Evolutionary conservation across 139 green algal species (phyloP).

Genomic region (Closterium sp.): DNA sequence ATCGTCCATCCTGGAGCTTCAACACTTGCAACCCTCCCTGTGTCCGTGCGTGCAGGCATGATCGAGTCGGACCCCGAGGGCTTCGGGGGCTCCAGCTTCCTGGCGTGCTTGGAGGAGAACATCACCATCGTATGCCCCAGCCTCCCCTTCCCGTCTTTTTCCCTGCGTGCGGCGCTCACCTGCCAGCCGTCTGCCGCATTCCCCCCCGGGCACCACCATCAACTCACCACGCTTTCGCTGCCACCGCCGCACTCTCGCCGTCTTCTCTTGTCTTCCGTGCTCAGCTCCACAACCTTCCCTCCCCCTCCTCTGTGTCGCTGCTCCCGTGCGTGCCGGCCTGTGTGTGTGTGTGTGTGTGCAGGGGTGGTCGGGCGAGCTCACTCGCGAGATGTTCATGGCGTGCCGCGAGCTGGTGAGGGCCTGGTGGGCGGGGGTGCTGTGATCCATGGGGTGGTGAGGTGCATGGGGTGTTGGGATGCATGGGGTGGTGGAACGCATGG

Average conservation of each 20-base stretch:
- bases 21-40: no score
- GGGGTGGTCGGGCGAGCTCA: background rate
- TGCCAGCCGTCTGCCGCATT: no score
- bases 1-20: no score
- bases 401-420: background rate
- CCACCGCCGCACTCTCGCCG: no score
- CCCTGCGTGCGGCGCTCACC: no score
- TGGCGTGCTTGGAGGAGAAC: conserved; percentile 38
- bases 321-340: background rate
- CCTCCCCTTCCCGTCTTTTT: background rate
- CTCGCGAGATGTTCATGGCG: background rate
- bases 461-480: background rate
- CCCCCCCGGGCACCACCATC: no score
- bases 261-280: no score
- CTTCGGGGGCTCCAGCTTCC: conserved; percentile 14
- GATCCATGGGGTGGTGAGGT: background rate
- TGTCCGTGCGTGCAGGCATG: conserved; percentile 17
- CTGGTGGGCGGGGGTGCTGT: background rate
- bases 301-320: background rate
- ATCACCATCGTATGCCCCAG: conserved; percentile 12
- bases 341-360: background rate
- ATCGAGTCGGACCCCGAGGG: conserved; percentile 42
- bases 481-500: background rate
- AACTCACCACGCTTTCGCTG: background rate
- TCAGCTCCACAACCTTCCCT: no score